Conservation (phyloP, 306 rosid genomes). For the Medicago ruthenica region DNA sequence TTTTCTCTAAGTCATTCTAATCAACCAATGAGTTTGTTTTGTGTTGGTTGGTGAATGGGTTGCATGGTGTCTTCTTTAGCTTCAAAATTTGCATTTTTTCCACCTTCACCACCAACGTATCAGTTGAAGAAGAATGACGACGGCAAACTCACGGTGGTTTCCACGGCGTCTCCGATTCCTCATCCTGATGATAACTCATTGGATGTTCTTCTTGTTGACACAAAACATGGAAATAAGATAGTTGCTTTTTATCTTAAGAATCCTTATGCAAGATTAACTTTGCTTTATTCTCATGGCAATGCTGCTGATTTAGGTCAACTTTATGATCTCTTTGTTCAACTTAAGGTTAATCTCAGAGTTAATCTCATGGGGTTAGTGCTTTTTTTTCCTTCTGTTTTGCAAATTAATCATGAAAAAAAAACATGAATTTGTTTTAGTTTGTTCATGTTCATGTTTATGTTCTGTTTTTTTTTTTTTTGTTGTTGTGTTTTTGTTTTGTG, state of each 20-base stretch:
- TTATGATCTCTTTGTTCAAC: slow-evolving; percentile 95
- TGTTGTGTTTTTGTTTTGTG: neutral
- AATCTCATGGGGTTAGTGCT: slow-evolving; percentile 93
- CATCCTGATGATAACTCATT: slow-evolving; percentile 63
- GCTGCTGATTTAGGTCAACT: slow-evolving; percentile 97
- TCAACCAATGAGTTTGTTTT: slow-evolving; percentile 63
- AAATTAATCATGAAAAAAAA: neutral
- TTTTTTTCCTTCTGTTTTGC: slow-evolving; percentile 30
- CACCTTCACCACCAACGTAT: slow-evolving; percentile 93
- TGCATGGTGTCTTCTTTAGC: slow-evolving; percentile 89
- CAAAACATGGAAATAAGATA: slow-evolving; percentile 80
- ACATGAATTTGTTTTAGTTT: neutral
- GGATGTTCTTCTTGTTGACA: slow-evolving; percentile 79
- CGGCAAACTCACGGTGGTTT: slow-evolving; percentile 75
- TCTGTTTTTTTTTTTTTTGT: slow-evolving; percentile 8
- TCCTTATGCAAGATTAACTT: slow-evolving; percentile 88
- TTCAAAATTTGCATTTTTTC: slow-evolving; percentile 92
- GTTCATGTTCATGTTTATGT: slow-evolving; percentile 25
- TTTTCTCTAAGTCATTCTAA: slow-evolving; percentile 41
- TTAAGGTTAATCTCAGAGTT: slow-evolving; percentile 94
- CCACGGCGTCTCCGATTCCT: slow-evolving; percentile 61
- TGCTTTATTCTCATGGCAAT: slow-evolving; percentile 96
- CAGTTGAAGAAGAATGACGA: slow-evolving; percentile 63
- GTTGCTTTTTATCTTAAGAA: slow-evolving; percentile 86
- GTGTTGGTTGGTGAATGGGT: slow-evolving; percentile 70